Evolutionary conservation across 768 basidiomycete genomes (phyloP), one percentile per base, ranked within the genome.

Genomic region (Ephemerocybe angulata): DNA sequence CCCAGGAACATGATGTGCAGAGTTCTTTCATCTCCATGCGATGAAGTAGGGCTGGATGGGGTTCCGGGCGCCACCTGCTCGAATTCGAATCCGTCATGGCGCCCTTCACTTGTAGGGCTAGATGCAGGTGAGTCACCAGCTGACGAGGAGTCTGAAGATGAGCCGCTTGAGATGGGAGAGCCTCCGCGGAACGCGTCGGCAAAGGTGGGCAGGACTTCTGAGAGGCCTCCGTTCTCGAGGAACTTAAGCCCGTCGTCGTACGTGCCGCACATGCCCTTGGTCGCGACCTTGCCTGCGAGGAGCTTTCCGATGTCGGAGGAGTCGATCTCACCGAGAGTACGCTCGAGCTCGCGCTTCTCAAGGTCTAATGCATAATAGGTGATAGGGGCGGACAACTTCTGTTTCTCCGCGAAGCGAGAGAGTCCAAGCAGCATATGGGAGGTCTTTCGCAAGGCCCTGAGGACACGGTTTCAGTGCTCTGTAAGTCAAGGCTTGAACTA

Each of bases 361-460:
- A 98, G 84, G 65, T 98, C 97, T 50, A 99, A 88, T 19, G 96
- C 93, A 73, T 89, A 92, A 67, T 94, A 95, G 1, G 83, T 88
- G 63, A 88, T 83, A 1, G 86, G 82, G 2, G 83, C 70, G 1
- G 66, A 60, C 1, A 67, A 52, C 11, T 64, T 65, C 4, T 61
- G 57, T 19, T 63, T 64, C 19, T 76, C 65, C 6, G 84, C 77
- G 15, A 83, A 67, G 27, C 72, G 72, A 17, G 92, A 82, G 17
- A 95, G 73, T 1, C 88, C 87, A 21, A 74, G 76, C 22, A 97
- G 78, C 48, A 99, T 78, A 63, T 87, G 84, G 6, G 90, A 91
- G 0, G 94, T 95, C 75, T 97, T 96, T 62, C 91, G 81, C 44
- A 98, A 74, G 21, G 94, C 81, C 19, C 93, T 95, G 37, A 41